phyloP scores from a whole-genome alignment of 768 basidiomycete species.

The Suillus cothurnatus region DNA sequence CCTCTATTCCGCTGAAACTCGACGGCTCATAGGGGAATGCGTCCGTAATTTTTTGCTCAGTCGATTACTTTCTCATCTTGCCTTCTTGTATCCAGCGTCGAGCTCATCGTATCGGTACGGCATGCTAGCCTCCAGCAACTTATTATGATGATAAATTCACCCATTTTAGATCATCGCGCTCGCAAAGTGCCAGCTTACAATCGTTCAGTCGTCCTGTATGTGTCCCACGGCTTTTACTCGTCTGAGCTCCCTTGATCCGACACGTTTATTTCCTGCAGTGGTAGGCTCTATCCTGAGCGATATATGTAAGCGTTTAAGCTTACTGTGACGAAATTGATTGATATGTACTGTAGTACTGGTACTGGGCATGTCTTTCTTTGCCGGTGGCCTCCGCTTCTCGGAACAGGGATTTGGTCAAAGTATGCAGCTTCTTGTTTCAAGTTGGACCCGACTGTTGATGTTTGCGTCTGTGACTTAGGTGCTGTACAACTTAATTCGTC shows the following conservation, averaged over 20 bases:
- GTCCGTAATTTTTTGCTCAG: conserved; percentile 17
- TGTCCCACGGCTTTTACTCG: not conserved
- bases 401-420: conserved; percentile 79
- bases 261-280: conserved; percentile 43
- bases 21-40: conserved; percentile 29
- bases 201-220: conserved; percentile 79
- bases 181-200: conserved; percentile 73
- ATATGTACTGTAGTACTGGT: conserved; percentile 61
- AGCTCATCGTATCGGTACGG: conserved; percentile 72
- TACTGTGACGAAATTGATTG: not conserved
- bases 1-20: not conserved
- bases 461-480: conserved; percentile 40
- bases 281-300: conserved; percentile 85
- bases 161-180: conserved; percentile 72
- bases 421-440: conserved; percentile 34
- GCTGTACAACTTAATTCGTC: conserved; percentile 76
- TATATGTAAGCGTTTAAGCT: conserved; percentile 45
- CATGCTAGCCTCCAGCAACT: not conserved
- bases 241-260: not conserved
- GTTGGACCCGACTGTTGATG: not conserved
- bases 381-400: conserved; percentile 73
- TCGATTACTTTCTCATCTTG: not conserved
- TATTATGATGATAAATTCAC: not conserved
- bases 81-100: conserved; percentile 39
- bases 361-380: conserved; percentile 86